Conservation (phyloP, 2,329 filamentous ascomycete genomes). For the Lachnellula hyalina region DNA sequence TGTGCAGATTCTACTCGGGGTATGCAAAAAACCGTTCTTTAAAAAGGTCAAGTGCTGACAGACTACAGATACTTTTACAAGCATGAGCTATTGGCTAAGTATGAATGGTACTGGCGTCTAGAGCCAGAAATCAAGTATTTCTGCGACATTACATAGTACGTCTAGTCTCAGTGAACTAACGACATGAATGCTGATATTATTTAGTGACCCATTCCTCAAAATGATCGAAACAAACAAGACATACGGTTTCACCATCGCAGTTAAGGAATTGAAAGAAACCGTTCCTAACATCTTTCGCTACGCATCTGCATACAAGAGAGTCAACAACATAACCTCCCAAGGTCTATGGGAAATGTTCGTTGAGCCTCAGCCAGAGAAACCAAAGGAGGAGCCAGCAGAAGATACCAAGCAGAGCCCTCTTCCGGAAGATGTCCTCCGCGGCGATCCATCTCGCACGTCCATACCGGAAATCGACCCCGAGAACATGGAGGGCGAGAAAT, state of each 20-base stretch:
- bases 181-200: slow-evolving; percentile 28
- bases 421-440: slow-evolving; percentile 75
- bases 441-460: slow-evolving; percentile 64
- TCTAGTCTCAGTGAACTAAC: slow-evolving; percentile 1
- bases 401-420: slow-evolving; percentile 60
- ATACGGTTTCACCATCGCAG: slow-evolving; percentile 97
- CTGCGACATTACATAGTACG: slow-evolving; percentile 97
- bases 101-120: slow-evolving; percentile 99
- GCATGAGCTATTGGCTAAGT: slow-evolving; percentile 88
- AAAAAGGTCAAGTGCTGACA: slow-evolving; percentile 14
- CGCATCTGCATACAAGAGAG: slow-evolving; percentile 93
- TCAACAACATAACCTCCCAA: slow-evolving; percentile 83
- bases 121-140: slow-evolving; percentile 99
- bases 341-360: slow-evolving; percentile 99
- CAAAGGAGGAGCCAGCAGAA: slow-evolving; percentile 51
- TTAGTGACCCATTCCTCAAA: slow-evolving; percentile 85
- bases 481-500: slow-evolving; percentile 93
- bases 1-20: slow-evolving; percentile 99
- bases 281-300: slow-evolving; percentile 99
- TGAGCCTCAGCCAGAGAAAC: slow-evolving; percentile 63
- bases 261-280: slow-evolving; percentile 95
- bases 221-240: slow-evolving; percentile 97
- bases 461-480: slow-evolving; percentile 83
- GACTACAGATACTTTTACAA: slow-evolving; percentile 82
- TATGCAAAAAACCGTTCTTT: slow-evolving; percentile 39